Base-by-base conservation (phyloP, 305 asterid genomes). In the Fraxinus floribunda region DNA sequence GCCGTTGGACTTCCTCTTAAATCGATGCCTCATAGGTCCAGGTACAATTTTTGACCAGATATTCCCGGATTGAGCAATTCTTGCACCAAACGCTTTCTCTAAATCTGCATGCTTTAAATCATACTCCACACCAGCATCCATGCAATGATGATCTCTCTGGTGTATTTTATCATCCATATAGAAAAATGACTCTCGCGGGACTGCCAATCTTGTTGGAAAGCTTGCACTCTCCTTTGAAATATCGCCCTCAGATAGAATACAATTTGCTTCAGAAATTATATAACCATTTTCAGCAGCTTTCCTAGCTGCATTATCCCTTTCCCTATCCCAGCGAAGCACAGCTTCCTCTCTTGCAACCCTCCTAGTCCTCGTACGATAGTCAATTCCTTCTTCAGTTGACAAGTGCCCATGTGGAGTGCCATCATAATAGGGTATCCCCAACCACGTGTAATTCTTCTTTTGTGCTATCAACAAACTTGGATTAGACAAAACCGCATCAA, bases 51-150 rank as follows among this genome's bases (percentile, higher is more conserved):
- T 90, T 10, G 95, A 91, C 97, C 97, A 93, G 85, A 91, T 82
- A 84, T 75, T 90, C 97, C 0, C 88, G 79, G 75, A 90, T 80
- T 20, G 95, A 82, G 76, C 41, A 84, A 91, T 84, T 85, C 89
- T 97, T 77, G 90, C 92, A 80, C 98, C 98, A 86, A 97, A 97
- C 44, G 99, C 90, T 86, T 90, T 97, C 93, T 97, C 99, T 82
- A 97, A 87, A 90, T 97, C 98, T 57, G 99, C 96, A 86, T 97
- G 98, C 89, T 93, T 97, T 90, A 89, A 79, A 87, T 93, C 99
- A 89, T 93, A 97, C 88, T 97, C 99, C 79, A 92, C 91, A 60
- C 97, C 99, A 79, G 97, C 95, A 89, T 97, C 99, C 98, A 94
- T 91, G 89, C 95, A 92, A 88, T 92, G 98, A 87, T 94, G 99